Evolutionary conservation across 2,329 filamentous ascomycete genomes (phyloP), one percentile per base, ranked within the genome.

Genomic region (Claviceps sp.): DNA sequence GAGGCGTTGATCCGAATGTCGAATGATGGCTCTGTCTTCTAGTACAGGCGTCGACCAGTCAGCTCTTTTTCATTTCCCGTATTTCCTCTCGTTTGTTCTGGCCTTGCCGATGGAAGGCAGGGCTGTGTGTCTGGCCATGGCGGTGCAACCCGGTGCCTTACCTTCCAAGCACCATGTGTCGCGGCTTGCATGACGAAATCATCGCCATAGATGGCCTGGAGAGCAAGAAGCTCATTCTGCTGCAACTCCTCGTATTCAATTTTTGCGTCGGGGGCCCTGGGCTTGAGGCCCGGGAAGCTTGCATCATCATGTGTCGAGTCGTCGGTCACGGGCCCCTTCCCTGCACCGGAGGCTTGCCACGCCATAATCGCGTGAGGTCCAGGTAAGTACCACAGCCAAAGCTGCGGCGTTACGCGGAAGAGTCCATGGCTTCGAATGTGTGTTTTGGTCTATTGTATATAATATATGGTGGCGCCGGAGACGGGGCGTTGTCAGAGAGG

Each of bases 191-290:
- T 81, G 59, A 85, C 76, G 63, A 88, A 96, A 63, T 96, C 90
- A 54, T 95, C 88, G 58, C 84, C 85, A 63, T 93, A 97, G 48
- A 97, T 94, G 43, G 91, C 86, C 61, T 85, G 78, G 54, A 97
- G 75, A 45, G 83, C 91, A 64, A 93, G 79, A 53, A 95, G 76
- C 70, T 97, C 93, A 64, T 95, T 86, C 61, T 85, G 76, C 70
- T 97, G 93, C 37, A 86, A 81, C 69, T 94, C 85, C 57, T 83
- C 80, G 70, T 96, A 95, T 63, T 89, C 72, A 16, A 77, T 76
- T 59, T 72, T 78, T 49, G 68, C 60, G 54, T 72, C 65, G 54
- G 70, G 64, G 59, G 68, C 69, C 54, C 65, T 62, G 57, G 70
- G 66, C 58, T 70, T 70, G 57, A 78, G 71, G 55, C 73, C 76